Evolutionary conservation across 805 yeast species (phyloP), one percentile per base, ranked within the genome.

Genomic region (Candida cerambycidarum): DNA sequence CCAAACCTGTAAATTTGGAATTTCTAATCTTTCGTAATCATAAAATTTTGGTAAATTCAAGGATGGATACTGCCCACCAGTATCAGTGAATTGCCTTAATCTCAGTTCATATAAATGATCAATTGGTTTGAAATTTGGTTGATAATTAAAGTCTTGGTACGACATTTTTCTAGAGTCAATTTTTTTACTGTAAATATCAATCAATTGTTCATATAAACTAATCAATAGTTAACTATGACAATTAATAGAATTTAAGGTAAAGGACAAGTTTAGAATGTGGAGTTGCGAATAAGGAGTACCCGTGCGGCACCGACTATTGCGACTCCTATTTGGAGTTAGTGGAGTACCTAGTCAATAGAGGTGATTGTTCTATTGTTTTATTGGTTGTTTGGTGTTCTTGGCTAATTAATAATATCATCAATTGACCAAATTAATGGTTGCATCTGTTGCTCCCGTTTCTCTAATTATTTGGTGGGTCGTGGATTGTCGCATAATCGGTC

Each of bases 11-110:
- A 88, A 69, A 41, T 75, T 71, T 25, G 52, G 63, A 51, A 27
- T 57, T 51, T 78, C 83, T 25, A 76, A 63, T 10, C 93, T 65
- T 11, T 69, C 78, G 40, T 67, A 64, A 55, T 84, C 89, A 57
- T 86, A 87, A 59, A 86, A 89, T 53, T 82, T 83, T 10, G 97
- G 95, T 28, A 92, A 68, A 61, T 88, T 89, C 53, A 89, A 67
- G 38, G 75, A 69, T 30, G 63, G 60, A 67, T 85, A 92, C 49
- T 82, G 82, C 23, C 98, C 97, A n/a, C 80, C 82, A 13, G 56
- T 54, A 52, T 79, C 83, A 34, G 79, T 78, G 70, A 89, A 89
- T 53, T 85, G 95, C 33, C 89, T 73, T 47, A 89, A 67, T 35
- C 96, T 73, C 54, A 79, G 75, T 50, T 80, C 83, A 57, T 83